Evolutionary conservation across 352 stramenopile genomes (phyloP), one percentile per base, ranked within the genome.

Genomic region (Phytophthora chlamydospora): DNA sequence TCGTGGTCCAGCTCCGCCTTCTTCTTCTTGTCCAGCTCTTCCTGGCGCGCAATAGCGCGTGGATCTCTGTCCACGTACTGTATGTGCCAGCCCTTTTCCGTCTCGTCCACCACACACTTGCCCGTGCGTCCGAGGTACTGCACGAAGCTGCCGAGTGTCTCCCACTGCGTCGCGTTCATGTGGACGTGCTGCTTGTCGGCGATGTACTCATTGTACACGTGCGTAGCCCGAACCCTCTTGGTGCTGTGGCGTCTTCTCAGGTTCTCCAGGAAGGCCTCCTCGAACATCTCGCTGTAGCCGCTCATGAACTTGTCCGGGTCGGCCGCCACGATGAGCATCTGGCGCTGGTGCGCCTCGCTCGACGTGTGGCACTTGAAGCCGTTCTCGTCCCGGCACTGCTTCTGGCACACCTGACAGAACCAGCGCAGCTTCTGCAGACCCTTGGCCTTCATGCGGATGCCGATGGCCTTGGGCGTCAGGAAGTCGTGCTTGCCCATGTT

Each of bases 301-400:
- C 90, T 85, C 63, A 99, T 93, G 52, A 99, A 97, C 58, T 96
- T 95, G 66, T 95, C 69, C 2, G 96, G 90, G 69, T 99, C 98
- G 44, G 94, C 93, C 8, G 90, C 90, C 52, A 99, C 98, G 47
- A 99, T 92, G 59, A 98, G 85, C 97, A 99, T 99, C 81, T 99
- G 96, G 40, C 97, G 90, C 58, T 99, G 83, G 81, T 99, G 98
- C 6, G 90, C 94, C 67, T 99, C 98, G 32, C 89, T 98, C 10
- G 83, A 98, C 31, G 97, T 91, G 81, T 99, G 98, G 68, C 97
- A 99, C 83, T 99, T 99, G 83, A 99, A 99, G 13, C 98, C 98
- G 78, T 99, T 99, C 74, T 99, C 97, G 68, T 99, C 98, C n/a
- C 97, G 92, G 73, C 98, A 99, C 79, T 99, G 97, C 80, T 99